These are phyloP conservation scores for Neurospora sp. DNA, from an alignment of 495 filamentous ascomycete genomes.

Conservation along the genomic window DNA sequence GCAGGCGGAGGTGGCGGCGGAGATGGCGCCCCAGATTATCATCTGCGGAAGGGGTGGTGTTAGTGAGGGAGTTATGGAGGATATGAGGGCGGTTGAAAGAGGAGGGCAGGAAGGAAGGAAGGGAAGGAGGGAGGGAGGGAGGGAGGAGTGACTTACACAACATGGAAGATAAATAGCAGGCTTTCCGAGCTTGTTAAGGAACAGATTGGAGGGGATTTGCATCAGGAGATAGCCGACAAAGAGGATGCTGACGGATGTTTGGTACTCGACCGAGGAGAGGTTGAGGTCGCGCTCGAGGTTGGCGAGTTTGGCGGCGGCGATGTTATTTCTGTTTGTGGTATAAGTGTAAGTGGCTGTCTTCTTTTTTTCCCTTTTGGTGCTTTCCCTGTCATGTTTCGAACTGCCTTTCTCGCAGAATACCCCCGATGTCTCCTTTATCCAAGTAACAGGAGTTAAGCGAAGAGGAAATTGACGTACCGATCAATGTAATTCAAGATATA, in stretches of 20 bases:
- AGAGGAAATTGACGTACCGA: slow-evolving; percentile 24
- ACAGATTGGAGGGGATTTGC: slow-evolving; percentile 52
- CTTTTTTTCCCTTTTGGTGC: not conserved
- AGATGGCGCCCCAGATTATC: slow-evolving; percentile 66
- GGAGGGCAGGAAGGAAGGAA: not conserved
- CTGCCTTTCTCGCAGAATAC: not conserved
- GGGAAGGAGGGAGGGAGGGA: not conserved
- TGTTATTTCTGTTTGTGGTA: slow-evolving; percentile 32
- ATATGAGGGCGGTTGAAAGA: not conserved
- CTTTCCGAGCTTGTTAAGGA: slow-evolving; percentile 46
- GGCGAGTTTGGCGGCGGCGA: slow-evolving; percentile 41
- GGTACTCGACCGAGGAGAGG: slow-evolving; percentile 36
- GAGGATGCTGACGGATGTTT: slow-evolving; percentile 57
- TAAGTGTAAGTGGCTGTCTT: not conserved
- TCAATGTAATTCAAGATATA: slow-evolving; percentile 81
- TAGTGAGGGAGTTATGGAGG: slow-evolving; percentile 11
- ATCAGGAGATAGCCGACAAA: slow-evolving; percentile 60
- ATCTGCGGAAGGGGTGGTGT: slow-evolving; percentile 39
- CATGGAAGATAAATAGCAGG: slow-evolving; percentile 56
- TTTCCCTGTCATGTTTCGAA: not conserved
- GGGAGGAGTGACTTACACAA: slow-evolving; percentile 24
- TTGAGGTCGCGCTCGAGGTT: slow-evolving; percentile 38
- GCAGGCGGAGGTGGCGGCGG: slow-evolving; percentile 48
- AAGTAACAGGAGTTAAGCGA: not conserved
- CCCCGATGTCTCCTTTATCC: too few species aligned